A percentile compares a stretch with the other conserved stretches of the same genome.
phyloP scores from a whole-genome alignment of 164 flowering plant species.

The Kalanchoe fedtschenkoi region DNA sequence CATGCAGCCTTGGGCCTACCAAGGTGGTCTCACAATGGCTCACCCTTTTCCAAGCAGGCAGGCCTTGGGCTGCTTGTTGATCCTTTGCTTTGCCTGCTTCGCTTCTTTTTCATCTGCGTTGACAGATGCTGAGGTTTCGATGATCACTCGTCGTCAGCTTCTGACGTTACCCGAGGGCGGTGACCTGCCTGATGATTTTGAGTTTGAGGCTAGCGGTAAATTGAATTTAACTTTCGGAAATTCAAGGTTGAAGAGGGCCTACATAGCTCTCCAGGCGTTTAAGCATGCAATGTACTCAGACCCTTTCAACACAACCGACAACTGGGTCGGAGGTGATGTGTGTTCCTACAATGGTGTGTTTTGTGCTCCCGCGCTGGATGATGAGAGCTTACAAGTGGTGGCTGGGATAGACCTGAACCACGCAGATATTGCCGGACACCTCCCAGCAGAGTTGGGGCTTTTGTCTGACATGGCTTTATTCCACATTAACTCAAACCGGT shows the following conservation, averaged over 20 bases:
- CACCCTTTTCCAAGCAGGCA: constrained; percentile 2
- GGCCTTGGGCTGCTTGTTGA: constrained; percentile 35
- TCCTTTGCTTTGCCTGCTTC: constrained; percentile 12
- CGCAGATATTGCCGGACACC: constrained; percentile 64
- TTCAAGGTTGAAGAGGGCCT: constrained; percentile 41
- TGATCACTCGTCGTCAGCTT: constrained; percentile 43
- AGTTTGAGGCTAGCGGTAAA: constrained; percentile 13
- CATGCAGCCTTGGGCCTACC: constrained; percentile 43
- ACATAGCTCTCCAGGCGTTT: constrained; percentile 58
- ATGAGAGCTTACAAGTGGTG: constrained; percentile 34
- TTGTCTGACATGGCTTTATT: constrained; percentile 54
- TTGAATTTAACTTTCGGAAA: constrained; percentile 25
- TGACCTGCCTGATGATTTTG: constrained; percentile 27
- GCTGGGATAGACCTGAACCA: constrained; percentile 66
- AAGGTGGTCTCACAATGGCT: constrained; percentile 15
- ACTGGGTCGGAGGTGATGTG: constrained; percentile 61
- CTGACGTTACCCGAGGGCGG: constrained; percentile 17
- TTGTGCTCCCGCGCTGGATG: constrained; percentile 49
- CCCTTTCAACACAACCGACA: constrained; percentile 38
- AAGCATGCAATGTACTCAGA: constrained; percentile 61
- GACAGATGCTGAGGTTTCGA: constrained; percentile 31
- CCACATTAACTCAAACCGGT: constrained; percentile 65
- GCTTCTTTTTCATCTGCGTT: constrained; percentile 18
- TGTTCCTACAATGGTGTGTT: constrained; percentile 62
- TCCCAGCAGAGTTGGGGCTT: constrained; percentile 59